Conservation (phyloP, 2,329 filamentous ascomycete genomes). For the Helotiales sp. region DNA sequence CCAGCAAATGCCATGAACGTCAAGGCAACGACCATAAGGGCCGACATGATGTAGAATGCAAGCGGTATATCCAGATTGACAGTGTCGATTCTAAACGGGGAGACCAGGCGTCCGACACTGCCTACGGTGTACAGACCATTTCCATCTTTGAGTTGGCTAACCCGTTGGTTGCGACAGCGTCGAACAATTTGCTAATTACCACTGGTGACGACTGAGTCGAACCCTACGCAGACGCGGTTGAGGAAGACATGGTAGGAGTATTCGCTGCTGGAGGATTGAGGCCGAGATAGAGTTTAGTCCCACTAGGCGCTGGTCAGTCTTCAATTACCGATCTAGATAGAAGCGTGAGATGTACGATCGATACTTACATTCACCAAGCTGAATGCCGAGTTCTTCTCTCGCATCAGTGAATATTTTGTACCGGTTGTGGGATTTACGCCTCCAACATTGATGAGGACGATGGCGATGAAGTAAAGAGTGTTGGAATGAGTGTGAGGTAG, state of each 20-base stretch:
- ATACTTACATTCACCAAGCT: background rate
- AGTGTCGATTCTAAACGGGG: constrained; percentile 6
- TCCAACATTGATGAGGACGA: constrained; percentile 5
- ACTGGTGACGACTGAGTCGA: background rate
- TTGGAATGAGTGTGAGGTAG: constrained; percentile 4
- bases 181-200: background rate
- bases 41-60: constrained; percentile 9
- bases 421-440: background rate
- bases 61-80: constrained; percentile 10
- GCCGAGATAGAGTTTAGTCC: background rate
- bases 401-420: background rate
- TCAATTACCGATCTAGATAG: background rate
- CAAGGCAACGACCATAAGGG: background rate
- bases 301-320: background rate
- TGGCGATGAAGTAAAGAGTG: constrained; percentile 8
- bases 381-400: constrained; percentile 1
- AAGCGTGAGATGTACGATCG: background rate
- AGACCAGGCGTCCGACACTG: background rate
- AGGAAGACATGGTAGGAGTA: background rate
- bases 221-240: constrained; percentile 1
- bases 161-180: background rate
- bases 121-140: background rate
- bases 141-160: background rate
- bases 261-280: background rate
- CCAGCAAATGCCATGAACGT: background rate